Evolutionary conservation across 192 early-diverging fungal species (phyloP).

Genomic region (Diversispora epigaea): DNA sequence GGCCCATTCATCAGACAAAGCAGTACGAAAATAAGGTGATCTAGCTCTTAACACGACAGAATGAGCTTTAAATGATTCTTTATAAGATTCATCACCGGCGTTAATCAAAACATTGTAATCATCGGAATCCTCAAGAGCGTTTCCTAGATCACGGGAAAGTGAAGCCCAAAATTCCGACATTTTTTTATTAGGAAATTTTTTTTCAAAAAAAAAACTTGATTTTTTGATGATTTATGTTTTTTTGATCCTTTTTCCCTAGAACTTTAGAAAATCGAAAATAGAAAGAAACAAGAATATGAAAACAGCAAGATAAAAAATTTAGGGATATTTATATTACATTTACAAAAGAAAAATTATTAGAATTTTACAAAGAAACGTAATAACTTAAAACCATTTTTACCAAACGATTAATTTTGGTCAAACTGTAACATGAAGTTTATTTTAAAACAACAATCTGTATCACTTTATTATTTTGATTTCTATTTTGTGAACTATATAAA

Average conservation of each 20-base stretch:
- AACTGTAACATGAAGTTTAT: too few relatives aligned
- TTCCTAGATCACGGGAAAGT: constrained; percentile 1
- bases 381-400: too few relatives aligned
- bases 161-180: constrained; percentile 8
- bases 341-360: too few relatives aligned
- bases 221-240: neutral
- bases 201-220: neutral
- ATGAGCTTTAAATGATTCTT: constrained; percentile 25
- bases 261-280: too few relatives aligned
- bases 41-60: constrained; percentile 25
- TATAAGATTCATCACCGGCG: constrained; percentile 1
- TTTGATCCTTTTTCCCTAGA: neutral
- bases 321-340: too few relatives aligned
- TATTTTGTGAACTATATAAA: too few relatives aligned
- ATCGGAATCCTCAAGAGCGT: constrained; percentile 3
- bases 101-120: constrained; percentile 25
- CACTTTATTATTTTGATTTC: too few relatives aligned
- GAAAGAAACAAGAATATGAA: too few relatives aligned
- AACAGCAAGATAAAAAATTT: too few relatives aligned
- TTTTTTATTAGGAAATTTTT: neutral
- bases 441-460: too few relatives aligned
- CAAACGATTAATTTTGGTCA: too few relatives aligned
- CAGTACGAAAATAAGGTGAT: constrained; percentile 21
- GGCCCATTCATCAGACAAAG: constrained; percentile 21
- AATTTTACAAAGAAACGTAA: too few relatives aligned